Base-by-base conservation (phyloP, 768 basidiomycete species). In the Strobilomyces dryophilus region DNA sequence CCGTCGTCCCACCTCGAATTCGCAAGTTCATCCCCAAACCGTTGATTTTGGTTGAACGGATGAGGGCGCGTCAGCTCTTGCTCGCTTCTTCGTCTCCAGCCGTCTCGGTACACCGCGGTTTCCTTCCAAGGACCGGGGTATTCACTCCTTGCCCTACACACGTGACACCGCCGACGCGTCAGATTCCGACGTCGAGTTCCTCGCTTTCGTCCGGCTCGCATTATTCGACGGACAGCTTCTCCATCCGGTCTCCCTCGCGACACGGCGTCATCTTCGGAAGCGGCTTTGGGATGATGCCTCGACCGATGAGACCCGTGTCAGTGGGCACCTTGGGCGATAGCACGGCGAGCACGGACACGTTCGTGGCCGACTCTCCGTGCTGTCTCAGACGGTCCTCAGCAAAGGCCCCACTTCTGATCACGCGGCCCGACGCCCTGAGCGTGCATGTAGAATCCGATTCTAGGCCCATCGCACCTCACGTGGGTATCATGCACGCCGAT, bases 1-100 rank as follows among this genome's bases (percentile, higher is more conserved):
- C 53, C 21, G 20, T 27, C 5, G 42, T 51, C 8, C 32, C 55
- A 2, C 3, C 47, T 18, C 58, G 48, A 2, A 18, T 50, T 26
- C 55, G 53, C 54, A 66, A 36, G 45, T 64, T 64, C 26, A 57
- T 63, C 43, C 63, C 63, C n/a, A 66, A 60, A 40, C 63, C 63
- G 2, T 29, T 64, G 43, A 55, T 64, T 34, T 51, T 64, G 32
- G 63, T 64, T 34, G 63, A 64, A 50, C 60, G 54, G 51, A 66
- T 63, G 61, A 66, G 55, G 32, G 41, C 51, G n/a, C 61, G 52
- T 31, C 57, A 55, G 32, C 15, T 37, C 27, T 1, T 52, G 10
- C 37, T 53, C 39, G 49, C 45, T 18, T 24, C 45, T 9, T 39
- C 51, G 8, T 27, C 55, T 3, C 8, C 14, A 8, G 24, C 37